Evolutionary conservation across 2,329 filamentous ascomycete genomes (phyloP).

Genomic region (Stemphylium lycopersici): DNA sequence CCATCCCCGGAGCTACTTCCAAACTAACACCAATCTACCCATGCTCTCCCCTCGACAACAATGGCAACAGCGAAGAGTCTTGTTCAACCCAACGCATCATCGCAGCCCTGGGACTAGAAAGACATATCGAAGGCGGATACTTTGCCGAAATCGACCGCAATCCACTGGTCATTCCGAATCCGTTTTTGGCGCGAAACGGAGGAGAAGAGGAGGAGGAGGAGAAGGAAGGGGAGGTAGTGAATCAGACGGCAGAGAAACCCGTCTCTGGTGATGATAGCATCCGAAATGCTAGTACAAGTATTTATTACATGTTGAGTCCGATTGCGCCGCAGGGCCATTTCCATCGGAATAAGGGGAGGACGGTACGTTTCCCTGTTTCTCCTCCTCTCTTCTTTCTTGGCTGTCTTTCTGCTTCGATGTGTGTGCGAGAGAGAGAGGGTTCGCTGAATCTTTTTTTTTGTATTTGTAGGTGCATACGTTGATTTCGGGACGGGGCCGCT

Average conservation of each 20-base stretch:
- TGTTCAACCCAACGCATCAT: conserved; percentile 22
- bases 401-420: too few relatives aligned
- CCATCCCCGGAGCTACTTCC: background rate
- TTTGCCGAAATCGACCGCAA: conserved; percentile 58
- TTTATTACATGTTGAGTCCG: conserved; percentile 69
- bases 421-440: background rate
- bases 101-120: conserved; percentile 48
- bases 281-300: conserved; percentile 64
- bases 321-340: conserved; percentile 63
- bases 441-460: background rate
- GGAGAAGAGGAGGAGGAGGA: background rate
- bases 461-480: conserved; percentile 61
- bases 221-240: conserved; percentile 1
- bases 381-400: background rate
- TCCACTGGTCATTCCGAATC: conserved; percentile 57
- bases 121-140: conserved; percentile 59
- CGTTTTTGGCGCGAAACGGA: conserved; percentile 47
- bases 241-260: conserved; percentile 40
- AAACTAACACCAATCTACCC: background rate
- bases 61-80: conserved; percentile 13
- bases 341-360: conserved; percentile 66
- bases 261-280: conserved; percentile 49
- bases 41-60: background rate
- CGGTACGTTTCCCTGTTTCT: conserved; percentile 35
- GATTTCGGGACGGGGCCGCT: conserved; percentile 66